Evolutionary conservation across 768 basidiomycete species (phyloP), one percentile per base, ranked within the genome.

Genomic region (Kwoniella mangroviensis): DNA sequence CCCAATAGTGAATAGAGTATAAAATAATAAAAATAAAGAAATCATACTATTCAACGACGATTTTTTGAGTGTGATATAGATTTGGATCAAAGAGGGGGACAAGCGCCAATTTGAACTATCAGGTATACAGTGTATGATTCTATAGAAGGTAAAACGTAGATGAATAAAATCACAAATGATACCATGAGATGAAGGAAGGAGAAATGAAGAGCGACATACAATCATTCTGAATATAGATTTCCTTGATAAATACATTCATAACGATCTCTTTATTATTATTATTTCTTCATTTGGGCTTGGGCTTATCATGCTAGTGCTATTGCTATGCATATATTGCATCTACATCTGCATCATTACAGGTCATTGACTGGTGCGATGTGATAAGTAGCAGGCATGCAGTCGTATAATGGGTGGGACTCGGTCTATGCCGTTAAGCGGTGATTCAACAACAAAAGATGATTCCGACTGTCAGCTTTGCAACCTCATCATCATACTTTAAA

Each of bases 1-100:
- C 26, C 67, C 67, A 15, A n/a, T 40, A 11, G 40, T 68, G 11
- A 22, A 56, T 11, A 60, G 42, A 7, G 67, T 68, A 26, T 63
- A 63, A 53, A 3, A 17, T 13, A 55, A n/a, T n/a, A n/a, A n/a
- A n/a, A 55, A 55, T 13, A 55, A 55, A 4, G 34, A 34, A 34
- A 34, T n/a, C 53, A 55, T 6, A 55, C 26, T 1, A 34, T 6
- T 34, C 34, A 7, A 6, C 34, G 9, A 34, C 34, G 34, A 34
- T 34, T 34, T 34, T 34, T 34, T 34, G 9, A 5, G 34, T 34
- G 34, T 34, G 34, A 54, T 54, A 54, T 24, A 22, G 9, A 54
- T 49, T 15, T 6, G 13, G 45, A 49, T 11, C 13, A 17, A 49
- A 49, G 19, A 49, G 45, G 19, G 45, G 15, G 13, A 49, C 19